Evolutionary conservation across 768 basidiomycete species (phyloP), one percentile per base, ranked within the genome.

Genomic region (Russula compacta): DNA sequence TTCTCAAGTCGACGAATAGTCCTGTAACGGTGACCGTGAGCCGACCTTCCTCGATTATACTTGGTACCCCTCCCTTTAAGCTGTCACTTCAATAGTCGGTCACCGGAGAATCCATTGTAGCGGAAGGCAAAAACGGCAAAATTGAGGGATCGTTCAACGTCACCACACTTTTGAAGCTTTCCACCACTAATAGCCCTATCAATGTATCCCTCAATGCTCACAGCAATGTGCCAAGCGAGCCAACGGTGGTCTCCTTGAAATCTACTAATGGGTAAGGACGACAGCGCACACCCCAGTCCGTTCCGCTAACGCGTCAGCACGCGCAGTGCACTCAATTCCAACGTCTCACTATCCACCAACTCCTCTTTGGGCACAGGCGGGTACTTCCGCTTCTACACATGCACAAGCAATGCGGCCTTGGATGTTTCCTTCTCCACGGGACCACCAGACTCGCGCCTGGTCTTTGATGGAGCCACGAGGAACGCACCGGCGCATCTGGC

Each of bases 11-110:
- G 38, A 39, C 36, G 7, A 57, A 61, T 19, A n/a, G 29, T 4
- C 60, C 53, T 2, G 17, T 61, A 24, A 44, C 48, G 12, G 54
- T 50, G 19, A 44, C 42, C 12, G 60, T 61, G 36, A 50, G 60
- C 32, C 9, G 44, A 32, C 38, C 48, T 19, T 14, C 35, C 24
- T 24, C 46, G 17, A 47, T 17, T 17, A 21, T 19, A 8, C 32
- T 32, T 50, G 10, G 36, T 29, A 5, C 24, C 21, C 29, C 15
- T 39, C 12, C 21, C 46, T 17, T 11, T 57, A 49, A 42, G 6
- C 36, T 24, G 15, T 29, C 35, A 17, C n/a, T 19, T 36, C 43
- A 35, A 19, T 19, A 59, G 58, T 59, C 58, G 12, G 44, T 53
- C 36, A 7, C 29, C 3, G 49, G 43, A 46, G 44, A 59, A 14